Conservation (phyloP, 768 basidiomycete genomes). For the Lyophyllum semitale region DNA sequence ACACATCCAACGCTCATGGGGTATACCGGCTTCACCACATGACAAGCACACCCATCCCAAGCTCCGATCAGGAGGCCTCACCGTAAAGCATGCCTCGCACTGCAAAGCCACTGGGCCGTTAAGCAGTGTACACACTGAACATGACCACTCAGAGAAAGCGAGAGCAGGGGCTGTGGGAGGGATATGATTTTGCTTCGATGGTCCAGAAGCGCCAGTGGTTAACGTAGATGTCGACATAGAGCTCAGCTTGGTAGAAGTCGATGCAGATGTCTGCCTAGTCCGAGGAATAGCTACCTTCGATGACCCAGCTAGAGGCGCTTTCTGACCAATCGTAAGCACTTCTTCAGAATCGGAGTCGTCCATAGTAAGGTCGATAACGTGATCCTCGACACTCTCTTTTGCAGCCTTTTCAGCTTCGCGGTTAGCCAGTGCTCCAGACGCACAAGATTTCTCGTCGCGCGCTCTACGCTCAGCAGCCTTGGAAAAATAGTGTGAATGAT, state of each 20-base stretch:
- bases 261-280: conserved; percentile 8
- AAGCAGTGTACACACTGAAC: conserved; percentile 64
- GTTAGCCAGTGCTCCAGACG: conserved; percentile 54
- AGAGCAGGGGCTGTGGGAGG: background rate
- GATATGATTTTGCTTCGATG: conserved; percentile 9
- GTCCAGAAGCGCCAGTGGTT: background rate
- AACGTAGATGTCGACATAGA: background rate
- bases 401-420: conserved; percentile 72
- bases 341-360: conserved; percentile 39
- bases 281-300: conserved; percentile 21
- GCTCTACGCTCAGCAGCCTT: conserved; percentile 87
- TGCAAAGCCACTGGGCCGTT: conserved; percentile 51
- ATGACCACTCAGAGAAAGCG: conserved; percentile 45
- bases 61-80: conserved; percentile 27
- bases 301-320: conserved; percentile 22
- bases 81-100: conserved; percentile 61
- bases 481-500: conserved; percentile 1
- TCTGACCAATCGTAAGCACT: conserved; percentile 31
- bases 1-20: conserved; percentile 76
- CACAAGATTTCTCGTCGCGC: conserved; percentile 76
- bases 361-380: conserved; percentile 63
- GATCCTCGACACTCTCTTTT: conserved; percentile 59
- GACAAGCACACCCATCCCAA: conserved; percentile 65
- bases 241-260: conserved; percentile 9
- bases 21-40: conserved; percentile 65